These are phyloP conservation scores for Amaranthus hypochondriacus DNA, from an alignment of 148 eudicot species.

Conservation along the genomic window DNA sequence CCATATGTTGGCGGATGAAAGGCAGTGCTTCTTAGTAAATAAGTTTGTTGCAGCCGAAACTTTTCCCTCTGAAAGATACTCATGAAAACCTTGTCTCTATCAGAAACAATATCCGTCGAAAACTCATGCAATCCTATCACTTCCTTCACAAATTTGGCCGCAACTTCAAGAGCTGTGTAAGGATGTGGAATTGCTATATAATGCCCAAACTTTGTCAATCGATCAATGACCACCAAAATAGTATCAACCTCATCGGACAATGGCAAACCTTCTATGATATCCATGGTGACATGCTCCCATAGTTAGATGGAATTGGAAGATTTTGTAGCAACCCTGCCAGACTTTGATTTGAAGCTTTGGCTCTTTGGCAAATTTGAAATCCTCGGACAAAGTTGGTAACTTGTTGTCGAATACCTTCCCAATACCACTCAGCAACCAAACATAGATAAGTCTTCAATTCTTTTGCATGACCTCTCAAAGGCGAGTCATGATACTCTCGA, in stretches of 20 bases:
- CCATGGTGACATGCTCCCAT: background rate
- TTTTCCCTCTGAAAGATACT: no score
- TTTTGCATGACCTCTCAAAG: background rate
- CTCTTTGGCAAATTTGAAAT: background rate
- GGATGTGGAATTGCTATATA: background rate
- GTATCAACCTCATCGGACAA: background rate
- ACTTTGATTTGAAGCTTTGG: background rate
- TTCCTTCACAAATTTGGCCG: background rate
- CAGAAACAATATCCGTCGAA: background rate
- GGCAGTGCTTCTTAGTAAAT: no score
- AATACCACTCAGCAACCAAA: background rate
- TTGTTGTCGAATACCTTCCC: background rate
- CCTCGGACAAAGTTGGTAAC: background rate
- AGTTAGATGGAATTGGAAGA: background rate
- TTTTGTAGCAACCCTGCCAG: background rate
- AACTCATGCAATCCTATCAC: background rate
- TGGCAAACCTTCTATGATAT: background rate
- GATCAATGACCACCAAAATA: background rate
- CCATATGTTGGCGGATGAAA: no score
- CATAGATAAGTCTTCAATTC: background rate
- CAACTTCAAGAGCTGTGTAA: background rate
- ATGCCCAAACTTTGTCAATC: background rate
- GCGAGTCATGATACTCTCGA: background rate
- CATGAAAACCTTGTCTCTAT: no score
- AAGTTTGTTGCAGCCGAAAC: no score